Base-by-base conservation (phyloP, 805 yeast species). In the Saccharomycopsis fibuligera region DNA sequence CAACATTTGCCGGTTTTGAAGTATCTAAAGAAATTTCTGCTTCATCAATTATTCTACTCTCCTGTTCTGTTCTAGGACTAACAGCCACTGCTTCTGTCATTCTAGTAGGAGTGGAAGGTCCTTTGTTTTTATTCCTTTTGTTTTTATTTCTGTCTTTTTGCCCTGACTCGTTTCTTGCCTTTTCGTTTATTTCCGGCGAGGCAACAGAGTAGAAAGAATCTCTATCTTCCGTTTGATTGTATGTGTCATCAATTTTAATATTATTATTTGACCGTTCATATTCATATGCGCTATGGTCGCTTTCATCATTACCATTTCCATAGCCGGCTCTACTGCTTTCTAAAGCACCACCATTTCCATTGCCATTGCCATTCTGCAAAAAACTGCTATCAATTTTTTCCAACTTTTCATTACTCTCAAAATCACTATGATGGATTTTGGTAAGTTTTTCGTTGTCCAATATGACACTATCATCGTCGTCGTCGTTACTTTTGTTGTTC, bases 1-100 rank as follows among this genome's bases (percentile, higher is more conserved):
- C 53, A 17, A 51, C 45, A 10, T 29, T 49, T 3, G 45, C 49
- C 4, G 55, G 55, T 16, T 35, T 33, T 17, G 56, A 42, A 10
- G 55, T 44, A 23, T 57, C 59, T 38, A 57, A 40, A 16, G 48
- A 39, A 9, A 53, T 41, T 35, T 54, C 54, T n/a, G 54, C 40
- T 29, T 55, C 59, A 17, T 57, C 60, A 16, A 58, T 51, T 9
- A 51, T 45, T 17, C 51, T 37, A 30, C 53, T 48, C 22, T 48
- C 45, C 42, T 65, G 68, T 36, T 62, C 68, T 21, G 62, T 59
- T 5, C 54, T 51, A 21, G 67, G 67, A 36, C 62, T 58, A 5
- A 55, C 48, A 3, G 68, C 63, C 23, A 57, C 57, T 3, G 68
- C 59, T 45, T 65, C 64, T 5, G 67, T 62, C 4, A 58, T 45